Evolutionary conservation across 202 grass and related monocot species (phyloP), one percentile per base, ranked within the genome.

Genomic region (Zoysia matrella): DNA sequence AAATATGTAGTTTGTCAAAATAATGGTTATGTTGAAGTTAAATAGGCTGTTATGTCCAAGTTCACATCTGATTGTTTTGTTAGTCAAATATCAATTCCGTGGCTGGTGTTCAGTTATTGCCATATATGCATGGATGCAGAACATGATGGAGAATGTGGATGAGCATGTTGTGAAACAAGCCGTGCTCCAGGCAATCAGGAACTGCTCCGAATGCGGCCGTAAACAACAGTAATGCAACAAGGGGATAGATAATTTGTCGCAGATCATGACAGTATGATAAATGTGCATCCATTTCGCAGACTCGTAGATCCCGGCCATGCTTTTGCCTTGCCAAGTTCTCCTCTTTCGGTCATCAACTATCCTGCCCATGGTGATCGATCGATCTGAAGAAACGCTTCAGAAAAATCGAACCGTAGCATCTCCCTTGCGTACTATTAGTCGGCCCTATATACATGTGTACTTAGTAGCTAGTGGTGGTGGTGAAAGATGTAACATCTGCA

Each of bases 161-260:
- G 84, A 85, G 12, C 86, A 91, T 52, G 81, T 88, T 47, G 80
- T 94, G 43, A 92, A 91, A 65, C 82, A 94, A 87, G 90, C 92
- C 13, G 95, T 97, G 42, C 50, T 94, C 12, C 90, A 89, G 56
- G 92, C 92, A 60, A 84, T 92, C 72, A 93, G 45, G 6, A 92
- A 60, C 67, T 89, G 89, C 71, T 82, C 82, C 8, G 67, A 50
- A 63, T 70, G 47, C 3, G n/a, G 36, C 3, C 18, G 16, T 2
- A 60, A 77, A 8, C 51, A 76, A 65, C 77, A 78, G 57, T 52
- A 74, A 7, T 49, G 11, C 54, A 11, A 6, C 2, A n/a, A 40
- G 22, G 22, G 22, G 22, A 30, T 30, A 30, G 22, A 30, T 30
- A 30, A 30, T 30, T 30, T 30, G 22, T 30, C 22, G 22, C 11